phyloP scores from a whole-genome alignment of 202 grass and related monocot genomes.

The Bolboschoenoplectus hybrid region DNA sequence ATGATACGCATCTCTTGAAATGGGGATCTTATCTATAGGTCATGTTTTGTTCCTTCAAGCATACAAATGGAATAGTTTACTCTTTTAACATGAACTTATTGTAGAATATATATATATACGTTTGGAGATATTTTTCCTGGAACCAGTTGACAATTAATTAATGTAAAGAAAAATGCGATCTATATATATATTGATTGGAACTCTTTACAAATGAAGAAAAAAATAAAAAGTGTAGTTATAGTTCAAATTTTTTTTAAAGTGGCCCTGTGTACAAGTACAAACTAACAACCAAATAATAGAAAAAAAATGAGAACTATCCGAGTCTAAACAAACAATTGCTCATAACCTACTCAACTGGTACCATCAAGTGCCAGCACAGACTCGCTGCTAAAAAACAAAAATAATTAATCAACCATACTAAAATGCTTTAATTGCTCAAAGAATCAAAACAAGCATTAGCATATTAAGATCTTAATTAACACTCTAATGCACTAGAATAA shows the following conservation, averaged over 20 bases:
- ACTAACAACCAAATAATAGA: not conserved
- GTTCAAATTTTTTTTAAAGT: not conserved
- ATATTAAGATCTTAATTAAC: not conserved
- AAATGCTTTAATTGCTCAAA: not conserved
- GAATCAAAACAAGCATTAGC: conserved; percentile 12
- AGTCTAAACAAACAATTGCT: not conserved
- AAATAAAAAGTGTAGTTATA: not conserved
- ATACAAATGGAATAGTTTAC: conserved; percentile 22
- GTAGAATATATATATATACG: not conserved
- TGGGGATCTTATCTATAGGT: conserved; percentile 26
- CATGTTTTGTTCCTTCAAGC: not conserved
- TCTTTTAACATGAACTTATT: not conserved
- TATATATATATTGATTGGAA: not conserved
- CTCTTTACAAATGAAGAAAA: not conserved
- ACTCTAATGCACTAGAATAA: not conserved
- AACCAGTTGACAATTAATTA: not conserved
- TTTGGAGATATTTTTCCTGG: not conserved
- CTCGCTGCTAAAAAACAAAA: not conserved
- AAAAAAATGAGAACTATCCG: not conserved
- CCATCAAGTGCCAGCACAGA: not conserved
- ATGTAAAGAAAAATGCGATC: not conserved
- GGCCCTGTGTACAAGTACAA: not conserved
- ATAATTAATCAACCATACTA: not conserved
- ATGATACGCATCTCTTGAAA: not conserved
- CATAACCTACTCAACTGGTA: not conserved